Base-by-base conservation (phyloP, 202 grass and related monocot species). In the Setaria viridis region DNA sequence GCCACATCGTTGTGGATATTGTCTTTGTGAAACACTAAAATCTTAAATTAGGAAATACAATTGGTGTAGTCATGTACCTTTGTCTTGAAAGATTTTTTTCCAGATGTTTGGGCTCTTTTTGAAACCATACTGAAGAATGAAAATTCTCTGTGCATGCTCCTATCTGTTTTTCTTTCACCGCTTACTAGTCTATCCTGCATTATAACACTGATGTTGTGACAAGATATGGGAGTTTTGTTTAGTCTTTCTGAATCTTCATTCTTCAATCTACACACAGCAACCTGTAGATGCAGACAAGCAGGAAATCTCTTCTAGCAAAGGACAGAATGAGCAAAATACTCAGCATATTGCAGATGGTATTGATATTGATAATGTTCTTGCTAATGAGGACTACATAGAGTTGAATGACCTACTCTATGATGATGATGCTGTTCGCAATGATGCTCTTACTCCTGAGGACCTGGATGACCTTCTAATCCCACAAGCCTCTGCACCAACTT, bases 281-380 rank as follows among this genome's bases (percentile, higher is more conserved):
- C 48, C 21, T 67, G 57, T 88, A 50, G 49, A 41, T 66, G 82
- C 73, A 70, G 64, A 82, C 4, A 34, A 54, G 46, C 71, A 73
- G 25, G 51, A 81, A 74, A 51, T 60, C n/a, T 62, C 16, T 63
- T 82, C 86, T 32, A 69, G 67, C 30, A 50, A 49, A 57, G 76
- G 37, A 77, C 82, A 46, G 62, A 21, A 77, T 3, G 39, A 57
- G 9, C 39, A 70, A 8, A 85, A 84, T 13, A 65, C n/a, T 76
- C 7, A 25, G 14, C 45, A 41, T 41, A 41, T 47, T 84, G 35
- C 49, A 21, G 62, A 77, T 84, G 82, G 17, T 11, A 30, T 32
- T 45, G 60, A 32, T 41, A 6, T 41, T 41, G 39, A 41, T 41
- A 41, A 41, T 54, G 48, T 8, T 11, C 12, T 76, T 41, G 17